These are phyloP conservation scores for Malassezia sympodialis DNA, from an alignment of 1,284 basidiomycete species.

Conservation along the genomic window DNA sequence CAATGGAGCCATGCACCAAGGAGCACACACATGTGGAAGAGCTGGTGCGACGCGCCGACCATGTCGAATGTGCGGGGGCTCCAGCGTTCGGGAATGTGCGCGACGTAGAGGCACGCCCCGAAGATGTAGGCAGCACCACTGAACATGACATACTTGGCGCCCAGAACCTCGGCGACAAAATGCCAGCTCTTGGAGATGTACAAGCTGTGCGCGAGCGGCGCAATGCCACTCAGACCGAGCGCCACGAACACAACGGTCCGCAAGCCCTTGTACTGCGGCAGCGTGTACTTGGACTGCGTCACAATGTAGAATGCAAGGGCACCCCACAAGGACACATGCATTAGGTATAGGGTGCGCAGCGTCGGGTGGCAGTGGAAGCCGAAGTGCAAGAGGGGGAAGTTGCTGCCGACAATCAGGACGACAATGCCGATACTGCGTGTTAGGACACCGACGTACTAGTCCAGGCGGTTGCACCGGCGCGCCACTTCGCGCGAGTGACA, in stretches of 20 bases:
- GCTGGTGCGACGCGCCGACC: constrained; percentile 50
- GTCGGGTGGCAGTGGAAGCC: constrained; percentile 4
- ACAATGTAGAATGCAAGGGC: constrained; percentile 63
- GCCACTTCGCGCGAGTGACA: constrained; percentile 63
- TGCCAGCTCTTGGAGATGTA: constrained; percentile 50
- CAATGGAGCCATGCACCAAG: constrained; percentile 69
- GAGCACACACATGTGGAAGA: constrained; percentile 71
- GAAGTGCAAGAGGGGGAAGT: constrained; percentile 58
- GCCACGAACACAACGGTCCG: constrained; percentile 70
- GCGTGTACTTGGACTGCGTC: constrained; percentile 66
- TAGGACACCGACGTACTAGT: constrained; percentile 19
- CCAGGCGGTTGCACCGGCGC: constrained; percentile 30
- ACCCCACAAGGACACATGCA: not conserved
- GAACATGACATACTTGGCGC: constrained; percentile 25
- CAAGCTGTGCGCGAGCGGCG: constrained; percentile 63
- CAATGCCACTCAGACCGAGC: constrained; percentile 63
- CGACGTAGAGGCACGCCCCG: constrained; percentile 52
- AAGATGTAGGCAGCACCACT: constrained; percentile 35
- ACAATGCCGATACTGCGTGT: constrained; percentile 52
- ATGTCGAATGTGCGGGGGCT: constrained; percentile 70
- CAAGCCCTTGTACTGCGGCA: constrained; percentile 63
- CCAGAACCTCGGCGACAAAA: constrained; percentile 32
- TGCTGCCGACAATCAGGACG: constrained; percentile 62
- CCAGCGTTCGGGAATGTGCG: constrained; percentile 68
- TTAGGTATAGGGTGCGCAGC: constrained; percentile 29